These are phyloP conservation scores for Eucalyptus grandis DNA, from an alignment of 345 rosid genomes.

Conservation along the genomic window DNA sequence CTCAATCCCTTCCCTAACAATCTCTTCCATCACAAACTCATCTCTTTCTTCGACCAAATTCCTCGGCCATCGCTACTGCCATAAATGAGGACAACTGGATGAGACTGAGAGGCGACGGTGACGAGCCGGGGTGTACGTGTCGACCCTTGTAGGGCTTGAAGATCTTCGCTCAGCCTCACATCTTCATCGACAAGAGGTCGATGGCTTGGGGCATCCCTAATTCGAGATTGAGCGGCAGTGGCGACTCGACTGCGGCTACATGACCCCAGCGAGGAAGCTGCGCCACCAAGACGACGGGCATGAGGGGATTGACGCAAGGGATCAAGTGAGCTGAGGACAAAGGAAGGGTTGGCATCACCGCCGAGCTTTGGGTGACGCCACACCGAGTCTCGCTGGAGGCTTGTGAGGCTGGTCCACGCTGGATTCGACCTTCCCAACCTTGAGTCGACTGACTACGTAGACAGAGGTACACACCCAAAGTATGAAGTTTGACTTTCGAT, in stretches of 20 bases:
- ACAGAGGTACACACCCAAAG: not conserved
- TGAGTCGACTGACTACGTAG: not conserved
- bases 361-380: not conserved
- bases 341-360: not conserved
- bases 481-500: not conserved
- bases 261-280: not conserved
- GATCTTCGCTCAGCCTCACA: not conserved
- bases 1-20: not conserved
- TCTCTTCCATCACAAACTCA: not conserved
- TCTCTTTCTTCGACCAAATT: not conserved
- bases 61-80: not conserved
- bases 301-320: not conserved
- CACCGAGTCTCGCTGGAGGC: not conserved
- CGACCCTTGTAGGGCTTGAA: not conserved
- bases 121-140: not conserved
- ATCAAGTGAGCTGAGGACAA: not conserved
- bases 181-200: not conserved
- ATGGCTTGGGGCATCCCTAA: not conserved
- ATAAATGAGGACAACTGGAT: not conserved
- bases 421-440: not conserved
- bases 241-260: not conserved
- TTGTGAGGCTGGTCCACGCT: not conserved
- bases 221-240: not conserved
- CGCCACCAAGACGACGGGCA: not conserved
- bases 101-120: not conserved